Conservation (phyloP, 2,329 filamentous ascomycete species). For the Fusarium musae region DNA sequence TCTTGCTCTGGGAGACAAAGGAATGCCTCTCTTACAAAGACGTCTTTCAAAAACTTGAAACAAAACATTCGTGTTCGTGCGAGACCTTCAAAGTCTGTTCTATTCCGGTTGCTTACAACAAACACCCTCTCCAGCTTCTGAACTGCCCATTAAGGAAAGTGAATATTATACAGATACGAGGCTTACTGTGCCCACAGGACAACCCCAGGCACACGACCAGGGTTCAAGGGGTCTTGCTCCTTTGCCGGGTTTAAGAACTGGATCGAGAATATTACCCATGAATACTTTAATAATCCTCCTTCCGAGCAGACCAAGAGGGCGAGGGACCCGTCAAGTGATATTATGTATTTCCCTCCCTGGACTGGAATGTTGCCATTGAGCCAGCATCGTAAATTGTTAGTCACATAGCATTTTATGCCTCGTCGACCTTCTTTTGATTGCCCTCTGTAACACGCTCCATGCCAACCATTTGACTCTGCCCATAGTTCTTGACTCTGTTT, state of each 20-base stretch:
- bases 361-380: background rate
- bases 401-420: background rate
- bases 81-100: background rate
- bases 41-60: background rate
- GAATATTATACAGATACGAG: constrained; percentile 22
- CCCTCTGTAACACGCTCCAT: background rate
- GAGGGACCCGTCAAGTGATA: constrained; percentile 1
- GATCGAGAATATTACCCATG: constrained; percentile 22
- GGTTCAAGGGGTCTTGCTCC: background rate
- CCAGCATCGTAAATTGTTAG: background rate
- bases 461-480: background rate
- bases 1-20: constrained; percentile 2
- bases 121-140: background rate
- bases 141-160: constrained; percentile 9
- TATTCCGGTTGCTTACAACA: background rate
- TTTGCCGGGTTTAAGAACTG: constrained; percentile 11
- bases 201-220: background rate
- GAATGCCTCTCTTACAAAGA: constrained; percentile 1
- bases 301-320: background rate
- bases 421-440: background rate
- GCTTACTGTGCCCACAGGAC: background rate
- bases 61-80: too few relatives aligned
- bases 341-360: background rate
- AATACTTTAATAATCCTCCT: constrained; percentile 20
- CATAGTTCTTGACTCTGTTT: background rate